A percentile compares a stretch with the other conserved stretches of the same genome.
Conservation (phyloP, 2,329 filamentous ascomycete species). For the Trichoderma sp. region DNA sequence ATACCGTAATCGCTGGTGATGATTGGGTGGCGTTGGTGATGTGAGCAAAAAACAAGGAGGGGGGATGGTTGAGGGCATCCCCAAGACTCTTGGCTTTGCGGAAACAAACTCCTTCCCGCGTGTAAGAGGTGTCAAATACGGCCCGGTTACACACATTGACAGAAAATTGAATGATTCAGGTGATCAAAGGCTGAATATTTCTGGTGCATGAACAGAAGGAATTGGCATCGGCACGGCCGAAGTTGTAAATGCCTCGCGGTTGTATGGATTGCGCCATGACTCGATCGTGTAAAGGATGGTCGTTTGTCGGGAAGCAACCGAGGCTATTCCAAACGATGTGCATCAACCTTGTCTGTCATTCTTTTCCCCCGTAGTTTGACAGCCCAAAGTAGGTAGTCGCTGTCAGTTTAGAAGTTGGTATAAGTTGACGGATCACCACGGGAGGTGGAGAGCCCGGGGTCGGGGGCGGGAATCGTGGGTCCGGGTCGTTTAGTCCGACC, state of each 20-base stretch:
- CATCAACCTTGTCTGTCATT: not conserved
- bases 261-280: slow-evolving; percentile 6
- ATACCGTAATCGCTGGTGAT: not conserved
- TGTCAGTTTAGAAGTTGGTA: not conserved
- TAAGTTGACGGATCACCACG: not conserved
- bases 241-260: slow-evolving; percentile 11
- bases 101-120: not conserved
- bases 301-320: not conserved
- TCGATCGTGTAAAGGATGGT: not conserved
- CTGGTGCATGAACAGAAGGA: not conserved
- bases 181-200: not conserved
- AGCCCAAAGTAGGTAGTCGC: not conserved
- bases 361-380: not conserved
- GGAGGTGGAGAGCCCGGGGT: not conserved
- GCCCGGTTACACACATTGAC: not conserved
- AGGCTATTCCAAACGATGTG: not conserved
- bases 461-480: not conserved
- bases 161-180: not conserved
- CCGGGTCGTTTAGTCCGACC: not conserved
- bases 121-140: not conserved
- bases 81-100: not conserved
- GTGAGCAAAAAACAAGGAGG: not conserved
- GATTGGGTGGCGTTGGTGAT: not conserved
- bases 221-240: slow-evolving; percentile 4
- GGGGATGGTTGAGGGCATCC: not conserved